Conservation (phyloP, 2,329 filamentous ascomycete genomes). For the Aspergillus intermedius region DNA sequence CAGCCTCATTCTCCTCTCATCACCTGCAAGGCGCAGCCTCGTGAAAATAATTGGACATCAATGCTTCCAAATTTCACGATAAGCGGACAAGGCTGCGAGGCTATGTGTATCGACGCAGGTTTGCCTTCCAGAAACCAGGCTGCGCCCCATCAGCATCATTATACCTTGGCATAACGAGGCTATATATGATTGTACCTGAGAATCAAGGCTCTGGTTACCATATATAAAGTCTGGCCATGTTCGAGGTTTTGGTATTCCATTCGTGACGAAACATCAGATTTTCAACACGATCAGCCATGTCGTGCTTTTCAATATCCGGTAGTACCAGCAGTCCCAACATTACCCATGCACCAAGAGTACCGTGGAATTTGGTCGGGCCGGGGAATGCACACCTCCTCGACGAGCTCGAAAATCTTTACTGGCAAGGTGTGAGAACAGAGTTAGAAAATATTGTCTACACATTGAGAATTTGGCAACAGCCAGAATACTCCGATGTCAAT, state of each 20-base stretch:
- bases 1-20: background rate
- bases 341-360: background rate
- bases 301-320: background rate
- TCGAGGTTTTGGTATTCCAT: background rate
- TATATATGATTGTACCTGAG: background rate
- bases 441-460: conserved; percentile 31
- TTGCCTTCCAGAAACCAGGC: background rate
- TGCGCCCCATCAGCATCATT: background rate
- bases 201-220: background rate
- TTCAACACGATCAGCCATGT: background rate
- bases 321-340: background rate
- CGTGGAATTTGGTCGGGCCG: conserved; percentile 7
- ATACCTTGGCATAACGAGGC: background rate
- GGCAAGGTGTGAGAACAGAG: conserved; percentile 31
- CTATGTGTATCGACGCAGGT: background rate
- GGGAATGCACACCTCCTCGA: conserved; percentile 12
- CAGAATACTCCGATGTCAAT: conserved; percentile 10
- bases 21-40: background rate
- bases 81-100: background rate
- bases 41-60: background rate
- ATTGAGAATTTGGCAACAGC: conserved; percentile 27
- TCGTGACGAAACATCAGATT: no score
- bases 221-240: background rate
- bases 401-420: conserved; percentile 31
- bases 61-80: background rate